Base-by-base conservation (phyloP, 768 basidiomycete genomes). In the Xanthoconium stramineum region DNA sequence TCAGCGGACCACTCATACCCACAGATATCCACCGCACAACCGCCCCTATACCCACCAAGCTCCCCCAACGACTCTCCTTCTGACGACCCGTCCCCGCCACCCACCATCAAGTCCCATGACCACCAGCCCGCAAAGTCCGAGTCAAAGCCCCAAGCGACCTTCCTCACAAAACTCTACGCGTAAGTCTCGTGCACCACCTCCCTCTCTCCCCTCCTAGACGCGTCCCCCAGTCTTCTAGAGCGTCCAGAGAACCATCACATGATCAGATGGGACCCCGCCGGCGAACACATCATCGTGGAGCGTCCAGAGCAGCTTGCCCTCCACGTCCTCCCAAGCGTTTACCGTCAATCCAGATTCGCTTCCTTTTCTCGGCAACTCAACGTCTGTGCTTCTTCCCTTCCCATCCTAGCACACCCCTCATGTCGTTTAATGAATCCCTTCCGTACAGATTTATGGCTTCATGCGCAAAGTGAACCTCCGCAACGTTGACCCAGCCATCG, bases 321-420 rank as follows among this genome's bases (percentile, higher is more conserved):
- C 53, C 93, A 95, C 72, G 90, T 97, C 70, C 85, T 97, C 60
- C 94, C 94, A 49, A 87, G 88, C 66, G 88, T 97, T 52, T 97
- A 97, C 75, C 88, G 94, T 69, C 94, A 97, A 83, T 95, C 91
- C 70, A 83, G 93, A 77, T 97, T 97, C 72, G 94, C 94, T 49
- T 91, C 89, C 82, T 97, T 96, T 82, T 95, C 93, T 64, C 85
- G 94, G 75, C 94, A 97, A 82, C 85, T 97, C 71, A 97, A 97
- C 77, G 93, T 96, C 67, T 60, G 85, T 82, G 70, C 70, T 68
- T 61, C 70, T 66, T 55, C 58, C 66, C 66, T 65, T 67, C 68
- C 57, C 59, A 48, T 59, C 57, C 50, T 60, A 51, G 53, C 65
- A 44, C 53, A 37, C 59, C 52, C 59, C 62, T 47, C 60, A 56